Evolutionary conservation across 306 rosid species (phyloP), one percentile per base, ranked within the genome.

Genomic region (Macrotyloma uniflorum): DNA sequence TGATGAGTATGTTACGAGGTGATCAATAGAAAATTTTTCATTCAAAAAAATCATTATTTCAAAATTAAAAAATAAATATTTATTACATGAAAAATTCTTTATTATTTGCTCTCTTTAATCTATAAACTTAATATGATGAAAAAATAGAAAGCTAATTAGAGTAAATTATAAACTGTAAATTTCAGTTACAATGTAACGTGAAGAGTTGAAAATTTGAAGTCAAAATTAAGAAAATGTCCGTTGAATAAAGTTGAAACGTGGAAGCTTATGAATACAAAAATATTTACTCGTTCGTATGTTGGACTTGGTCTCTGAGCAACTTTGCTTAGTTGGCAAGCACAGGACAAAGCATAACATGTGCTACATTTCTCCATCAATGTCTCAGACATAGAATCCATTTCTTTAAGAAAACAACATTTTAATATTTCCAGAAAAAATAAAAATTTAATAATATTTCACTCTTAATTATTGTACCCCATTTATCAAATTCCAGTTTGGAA

Each of bases 321-420:
- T 43, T 49, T 26, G 38, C 68, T 69, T 79, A 58, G 82, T 79
- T 66, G 76, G 71, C 76, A 19, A 72, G 13, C 11, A 38, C 43
- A 74, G 42, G 72, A 67, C 80, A 30, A 77, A 67, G 19, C 74
- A 32, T 19, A 61, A 26, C 81, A 72, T 73, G 75, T 79, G 71
- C 38, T 19, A 61, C 40, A 72, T 14, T 72, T 72, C 66, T 55
- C 70, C 75, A 22, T 77, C 4, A 4, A 18, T 9, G 19, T 18
- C 40, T 12, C 24, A 59, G 32, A 43, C 14, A 43, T 42, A 62
- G 70, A 74, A 20, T 43, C 32, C 0, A 45, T 74, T 67, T 81
- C 15, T 67, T 74, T 55, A 32, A 5, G 40, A 80, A 58, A 50
- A 72, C 14, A 36, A 19, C 18, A 18, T 14, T 72, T 62, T 28